Base-by-base conservation (phyloP, 805 yeast species). In the Candida ascalaphidarum region DNA sequence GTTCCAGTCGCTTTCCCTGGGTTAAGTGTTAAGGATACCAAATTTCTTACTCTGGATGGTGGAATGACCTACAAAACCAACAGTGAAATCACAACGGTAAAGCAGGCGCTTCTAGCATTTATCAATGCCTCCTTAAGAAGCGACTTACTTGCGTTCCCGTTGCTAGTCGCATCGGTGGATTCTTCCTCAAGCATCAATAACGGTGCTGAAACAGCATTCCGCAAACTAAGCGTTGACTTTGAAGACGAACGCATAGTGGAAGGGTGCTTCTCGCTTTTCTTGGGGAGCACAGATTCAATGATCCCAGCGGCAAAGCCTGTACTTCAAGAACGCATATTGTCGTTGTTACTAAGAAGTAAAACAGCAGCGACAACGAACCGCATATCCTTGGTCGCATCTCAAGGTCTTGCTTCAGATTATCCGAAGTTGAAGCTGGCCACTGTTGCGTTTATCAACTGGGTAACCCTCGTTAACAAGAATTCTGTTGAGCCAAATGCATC, bases 31-130 rank as follows among this genome's bases (percentile, higher is more conserved):
- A 46, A 46, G 0, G 85, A 80, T 23, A 66, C 71, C 12, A 48
- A 70, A 1, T 83, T 78, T 40, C 72, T 84, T 40, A 78, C 84
- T 0, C 66, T 64, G 30, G 71, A 71, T 36, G 84, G 89, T 3
- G 89, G 88, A 16, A 70, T 76, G 1, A 50, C 69, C 0, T 76
- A 71, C 43, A 70, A 70, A 29, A 33, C 57, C 1, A 55, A 59
- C 5, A 63, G 62, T 0, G 73, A 68, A 12, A 49, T 83, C 23
- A 37, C 33, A 9, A 29, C 27, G 1, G 47, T 55, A 12, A 62
- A 61, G 35, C 29, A 26, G 2, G 34, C 44, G 5, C 38, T 61
- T 11, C 37, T 35, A 40, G 63, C 40, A 52, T 79, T 46, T 27
- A 59, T 34, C 53, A 70, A 29, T 37, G 55, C 33, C 2, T 71